Evolutionary conservation across 352 stramenopile species (phyloP).

Genomic region (Globisporangium solare): DNA sequence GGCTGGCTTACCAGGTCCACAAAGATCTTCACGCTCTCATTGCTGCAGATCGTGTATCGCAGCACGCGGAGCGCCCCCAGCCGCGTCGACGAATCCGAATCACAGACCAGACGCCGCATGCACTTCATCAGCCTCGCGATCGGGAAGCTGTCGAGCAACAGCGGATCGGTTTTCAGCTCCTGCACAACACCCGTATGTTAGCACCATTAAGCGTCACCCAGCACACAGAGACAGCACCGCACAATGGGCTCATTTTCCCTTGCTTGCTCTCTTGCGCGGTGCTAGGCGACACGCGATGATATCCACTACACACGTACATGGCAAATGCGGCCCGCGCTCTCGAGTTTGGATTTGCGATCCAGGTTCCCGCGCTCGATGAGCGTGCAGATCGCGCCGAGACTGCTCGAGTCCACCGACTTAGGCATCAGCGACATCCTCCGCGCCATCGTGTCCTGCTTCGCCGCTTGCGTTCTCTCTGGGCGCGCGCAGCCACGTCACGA

Average conservation of each 20-base stretch:
- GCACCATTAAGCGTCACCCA: not conserved
- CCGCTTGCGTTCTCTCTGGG: not conserved
- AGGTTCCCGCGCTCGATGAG: constrained; percentile 80
- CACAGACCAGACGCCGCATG: constrained; percentile 68
- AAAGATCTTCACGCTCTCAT: constrained; percentile 58
- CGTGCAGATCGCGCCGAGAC: constrained; percentile 73
- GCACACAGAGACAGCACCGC: not conserved
- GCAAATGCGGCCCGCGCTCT: constrained; percentile 78
- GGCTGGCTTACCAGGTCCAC: constrained; percentile 40
- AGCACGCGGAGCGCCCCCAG: constrained; percentile 72
- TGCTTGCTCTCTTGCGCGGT: no score
- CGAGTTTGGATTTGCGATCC: constrained; percentile 86
- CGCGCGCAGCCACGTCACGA: not conserved
- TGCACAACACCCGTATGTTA: constrained; percentile 9
- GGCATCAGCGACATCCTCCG: constrained; percentile 16
- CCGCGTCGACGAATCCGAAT: constrained; percentile 76
- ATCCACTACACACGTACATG: constrained; percentile 35
- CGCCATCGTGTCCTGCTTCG: constrained; percentile 8
- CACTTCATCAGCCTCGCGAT: constrained; percentile 78
- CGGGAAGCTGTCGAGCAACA: constrained; percentile 79
- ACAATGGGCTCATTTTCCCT: not conserved
- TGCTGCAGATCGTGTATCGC: constrained; percentile 82
- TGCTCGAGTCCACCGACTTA: constrained; percentile 21
- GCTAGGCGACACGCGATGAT: not conserved
- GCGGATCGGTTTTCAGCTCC: constrained; percentile 84